Evolutionary conservation across 2,329 filamentous ascomycete genomes (phyloP), one percentile per base, ranked within the genome.

Genomic region (Phaeomoniella chlamydospora): DNA sequence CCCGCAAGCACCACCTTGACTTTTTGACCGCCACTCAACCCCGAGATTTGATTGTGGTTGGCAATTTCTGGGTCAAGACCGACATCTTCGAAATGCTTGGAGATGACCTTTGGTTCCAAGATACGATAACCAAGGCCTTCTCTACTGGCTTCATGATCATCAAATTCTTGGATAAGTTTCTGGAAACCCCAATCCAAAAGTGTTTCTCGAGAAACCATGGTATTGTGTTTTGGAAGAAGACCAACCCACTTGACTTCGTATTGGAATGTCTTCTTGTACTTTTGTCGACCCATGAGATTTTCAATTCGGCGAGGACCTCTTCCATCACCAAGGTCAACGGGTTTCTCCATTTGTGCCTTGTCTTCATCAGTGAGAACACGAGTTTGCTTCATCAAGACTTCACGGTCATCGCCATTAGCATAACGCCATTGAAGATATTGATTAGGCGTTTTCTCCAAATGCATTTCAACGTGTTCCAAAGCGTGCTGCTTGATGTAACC

Each of bases 401-500:
- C 90, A 35, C 90, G 84, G 51, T 98, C 90, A 49, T 96, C 90
- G 53, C 90, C 90, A 53, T 96, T 85, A 50, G 84, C 84, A 55
- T 96, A 98, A 50, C 90, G 83, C 90, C 90, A 98, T 62, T 96
- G 90, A 19, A 98, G 72, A 55, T 98, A 98, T 62, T 98, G 90
- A 58, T 94, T 96, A 29, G 90, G 90, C 0, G 90, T 98, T 74
- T 98, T 98, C 62, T 98, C 90, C 48, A 96, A 68, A 55, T 98
- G 90, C 88, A 94, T 94, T 64, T 98, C 88, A 9, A 98, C 90
- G 74, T 98, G 90, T 68, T 98, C 90, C 10, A 98, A 72, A 31
- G 90, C 90, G 60, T 98, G 90, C 67, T 98, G 90, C 68, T 96
- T 96, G 67, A 98, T 96, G 68, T 98, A 98, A 37, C 90, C 90